Conservation (phyloP, 495 filamentous ascomycete genomes). For the Aspergillus ellipticus region DNA sequence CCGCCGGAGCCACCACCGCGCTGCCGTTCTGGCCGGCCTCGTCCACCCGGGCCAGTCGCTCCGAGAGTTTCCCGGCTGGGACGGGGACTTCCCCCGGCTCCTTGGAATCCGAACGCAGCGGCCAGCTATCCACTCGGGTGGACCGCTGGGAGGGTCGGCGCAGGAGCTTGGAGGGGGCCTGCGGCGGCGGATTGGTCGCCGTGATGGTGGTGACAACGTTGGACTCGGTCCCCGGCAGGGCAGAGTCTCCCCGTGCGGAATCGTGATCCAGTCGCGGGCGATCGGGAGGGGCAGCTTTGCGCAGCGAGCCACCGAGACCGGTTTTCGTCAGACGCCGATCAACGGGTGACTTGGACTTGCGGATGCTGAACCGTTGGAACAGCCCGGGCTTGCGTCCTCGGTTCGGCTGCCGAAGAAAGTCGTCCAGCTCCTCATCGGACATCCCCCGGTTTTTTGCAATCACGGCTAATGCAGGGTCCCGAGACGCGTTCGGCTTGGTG, state of each 20-base stretch:
- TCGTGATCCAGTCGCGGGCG: conserved; percentile 30
- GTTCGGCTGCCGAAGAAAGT: conserved; percentile 34
- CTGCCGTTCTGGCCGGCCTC: conserved; percentile 13
- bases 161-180: conserved; percentile 25
- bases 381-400: conserved; percentile 36
- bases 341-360: conserved; percentile 33
- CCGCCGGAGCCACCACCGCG: neutral
- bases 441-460: conserved; percentile 41
- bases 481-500: conserved; percentile 4
- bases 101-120: conserved; percentile 17
- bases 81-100: conserved; percentile 12
- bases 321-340: conserved; percentile 25
- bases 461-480: conserved; percentile 36
- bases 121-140: conserved; percentile 28
- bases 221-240: conserved; percentile 15
- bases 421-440: conserved; percentile 38
- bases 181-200: conserved; percentile 11
- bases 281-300: conserved; percentile 35
- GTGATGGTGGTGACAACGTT: conserved; percentile 17
- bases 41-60: conserved; percentile 14
- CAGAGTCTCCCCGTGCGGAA: conserved; percentile 19
- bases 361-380: conserved; percentile 39
- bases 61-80: conserved; percentile 6
- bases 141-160: conserved; percentile 26
- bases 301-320: conserved; percentile 25